phyloP scores from a whole-genome alignment of 106 monocot species.

The Dactylorhiza incarnata region DNA sequence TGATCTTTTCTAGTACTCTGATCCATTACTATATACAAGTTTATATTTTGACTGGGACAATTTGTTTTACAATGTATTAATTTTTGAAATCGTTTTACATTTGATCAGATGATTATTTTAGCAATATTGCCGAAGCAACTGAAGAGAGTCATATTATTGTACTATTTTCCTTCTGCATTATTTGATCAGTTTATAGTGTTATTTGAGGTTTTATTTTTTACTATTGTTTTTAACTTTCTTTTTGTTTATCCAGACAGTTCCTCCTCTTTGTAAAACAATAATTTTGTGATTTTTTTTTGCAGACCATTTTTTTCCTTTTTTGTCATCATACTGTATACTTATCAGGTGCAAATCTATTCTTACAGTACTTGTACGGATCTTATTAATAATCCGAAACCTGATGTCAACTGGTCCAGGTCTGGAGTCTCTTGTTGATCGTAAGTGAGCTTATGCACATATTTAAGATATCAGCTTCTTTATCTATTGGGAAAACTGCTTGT shows the following conservation, averaged over 20 bases:
- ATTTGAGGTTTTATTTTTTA: neutral
- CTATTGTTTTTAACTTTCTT: neutral
- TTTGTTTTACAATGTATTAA: no score
- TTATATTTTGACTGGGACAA: no score
- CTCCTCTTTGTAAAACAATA: neutral
- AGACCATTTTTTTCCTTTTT: neutral
- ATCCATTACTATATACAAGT: no score
- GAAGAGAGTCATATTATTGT: no score
- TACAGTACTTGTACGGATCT: neutral
- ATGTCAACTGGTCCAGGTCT: conserved; percentile 44
- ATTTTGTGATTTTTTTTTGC: neutral
- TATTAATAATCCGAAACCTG: neutral
- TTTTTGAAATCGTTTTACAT: no score
- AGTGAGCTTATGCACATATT: neutral
- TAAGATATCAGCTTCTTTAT: neutral
- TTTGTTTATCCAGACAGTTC: neutral
- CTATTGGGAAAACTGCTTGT: neutral
- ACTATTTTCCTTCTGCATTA: no score
- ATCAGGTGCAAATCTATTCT: neutral
- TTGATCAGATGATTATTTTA: no score
- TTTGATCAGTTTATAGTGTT: neutral
- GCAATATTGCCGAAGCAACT: no score
- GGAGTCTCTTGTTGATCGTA: conserved; percentile 58
- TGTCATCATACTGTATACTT: neutral
- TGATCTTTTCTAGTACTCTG: no score